A percentile compares a stretch with the other conserved stretches of the same genome.
Evolutionary conservation across 1,284 basidiomycete species (phyloP).

Genomic region (Tremellales sp.): DNA sequence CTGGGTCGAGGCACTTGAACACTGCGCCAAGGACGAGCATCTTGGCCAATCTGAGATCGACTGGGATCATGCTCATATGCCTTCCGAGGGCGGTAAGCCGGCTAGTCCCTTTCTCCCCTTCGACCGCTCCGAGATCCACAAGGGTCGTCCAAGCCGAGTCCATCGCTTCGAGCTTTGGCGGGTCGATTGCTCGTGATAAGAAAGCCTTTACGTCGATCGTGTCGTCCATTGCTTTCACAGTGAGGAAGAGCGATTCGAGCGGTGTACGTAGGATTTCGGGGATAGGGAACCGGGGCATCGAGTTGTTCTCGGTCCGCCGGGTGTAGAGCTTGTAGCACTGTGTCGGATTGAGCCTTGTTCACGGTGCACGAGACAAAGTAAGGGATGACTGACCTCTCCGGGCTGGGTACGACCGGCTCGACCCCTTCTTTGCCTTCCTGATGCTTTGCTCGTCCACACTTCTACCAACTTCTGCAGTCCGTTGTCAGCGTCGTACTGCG

Average conservation of each 20-base stretch:
- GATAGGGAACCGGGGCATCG: slow-evolving; percentile 67
- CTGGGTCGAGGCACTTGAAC: slow-evolving; percentile 67
- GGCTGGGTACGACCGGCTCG: slow-evolving; percentile 84
- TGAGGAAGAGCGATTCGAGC: slow-evolving; percentile 74
- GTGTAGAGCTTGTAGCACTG: slow-evolving; percentile 78
- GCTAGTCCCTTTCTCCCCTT: slow-evolving; percentile 56
- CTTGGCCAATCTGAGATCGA: slow-evolving; percentile 88
- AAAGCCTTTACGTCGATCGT: slow-evolving; percentile 71
- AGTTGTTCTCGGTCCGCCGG: slow-evolving; percentile 61
- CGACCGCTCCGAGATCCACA: slow-evolving; percentile 73
- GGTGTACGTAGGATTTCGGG: slow-evolving; percentile 90
- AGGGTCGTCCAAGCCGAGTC: slow-evolving; percentile 73
- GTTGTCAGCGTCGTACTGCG: slow-evolving; percentile 69
- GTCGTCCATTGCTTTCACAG: slow-evolving; percentile 76
- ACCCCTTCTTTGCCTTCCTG: slow-evolving; percentile 77
- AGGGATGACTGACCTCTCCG: slow-evolving; percentile 50
- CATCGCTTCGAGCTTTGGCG: slow-evolving; percentile 71
- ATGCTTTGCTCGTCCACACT: slow-evolving; percentile 64
- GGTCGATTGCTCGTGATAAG: slow-evolving; percentile 64
- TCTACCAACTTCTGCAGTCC: slow-evolving; percentile 75
- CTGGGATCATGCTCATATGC: slow-evolving; percentile 70
- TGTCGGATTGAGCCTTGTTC: slow-evolving; percentile 2
- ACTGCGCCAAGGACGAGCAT: slow-evolving; percentile 80
- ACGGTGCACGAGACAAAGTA: background rate
- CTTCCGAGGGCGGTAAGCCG: slow-evolving; percentile 74